Percentiles rank a stretch among this genome's conserved stretches.
These are phyloP conservation scores for Quercus variabilis DNA, from an alignment of 306 rosid species.

Conservation along the genomic window DNA sequence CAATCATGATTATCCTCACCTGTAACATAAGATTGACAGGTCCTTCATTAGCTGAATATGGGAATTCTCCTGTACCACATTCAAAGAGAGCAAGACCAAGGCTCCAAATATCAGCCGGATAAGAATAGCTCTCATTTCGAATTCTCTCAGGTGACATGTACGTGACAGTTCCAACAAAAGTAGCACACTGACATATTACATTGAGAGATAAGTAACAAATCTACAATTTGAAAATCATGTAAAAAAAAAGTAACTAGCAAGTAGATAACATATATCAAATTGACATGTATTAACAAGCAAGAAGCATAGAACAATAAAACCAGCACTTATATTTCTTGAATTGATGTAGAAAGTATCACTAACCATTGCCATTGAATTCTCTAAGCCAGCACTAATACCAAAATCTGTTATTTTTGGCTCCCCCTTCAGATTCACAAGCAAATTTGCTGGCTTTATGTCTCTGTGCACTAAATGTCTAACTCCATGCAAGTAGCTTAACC, in stretches of 20 bases:
- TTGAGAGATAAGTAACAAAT: slow-evolving; percentile 1
- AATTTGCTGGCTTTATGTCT: slow-evolving; percentile 97
- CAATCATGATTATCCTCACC: slow-evolving; percentile 38
- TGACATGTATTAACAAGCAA: slow-evolving; percentile 6
- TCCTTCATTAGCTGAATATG: slow-evolving; percentile 87
- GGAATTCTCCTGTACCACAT: slow-evolving; percentile 98
- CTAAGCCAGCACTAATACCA: slow-evolving; percentile 97
- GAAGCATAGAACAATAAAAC: slow-evolving; percentile 1
- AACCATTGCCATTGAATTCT: slow-evolving; percentile 97
- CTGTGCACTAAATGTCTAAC: slow-evolving; percentile 89
- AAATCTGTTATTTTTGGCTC: slow-evolving; percentile 96
- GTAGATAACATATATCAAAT: neutral
- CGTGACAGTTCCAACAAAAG: slow-evolving; percentile 94
- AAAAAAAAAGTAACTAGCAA: neutral
- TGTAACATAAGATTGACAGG: slow-evolving; percentile 97
- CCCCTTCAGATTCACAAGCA: slow-evolving; percentile 90
- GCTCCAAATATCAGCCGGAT: slow-evolving; percentile 99
- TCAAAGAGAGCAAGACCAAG: slow-evolving; percentile 95
- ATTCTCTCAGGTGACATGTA: slow-evolving; percentile 99
- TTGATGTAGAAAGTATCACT: slow-evolving; percentile 21
- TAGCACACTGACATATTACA: slow-evolving; percentile 70
- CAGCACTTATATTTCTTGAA: neutral
- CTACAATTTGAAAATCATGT: neutral
- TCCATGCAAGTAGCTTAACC: slow-evolving; percentile 88
- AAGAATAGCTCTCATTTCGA: slow-evolving; percentile 88